Conservation (phyloP, 352 stramenopile genomes). For the Globisporangium lucens region DNA sequence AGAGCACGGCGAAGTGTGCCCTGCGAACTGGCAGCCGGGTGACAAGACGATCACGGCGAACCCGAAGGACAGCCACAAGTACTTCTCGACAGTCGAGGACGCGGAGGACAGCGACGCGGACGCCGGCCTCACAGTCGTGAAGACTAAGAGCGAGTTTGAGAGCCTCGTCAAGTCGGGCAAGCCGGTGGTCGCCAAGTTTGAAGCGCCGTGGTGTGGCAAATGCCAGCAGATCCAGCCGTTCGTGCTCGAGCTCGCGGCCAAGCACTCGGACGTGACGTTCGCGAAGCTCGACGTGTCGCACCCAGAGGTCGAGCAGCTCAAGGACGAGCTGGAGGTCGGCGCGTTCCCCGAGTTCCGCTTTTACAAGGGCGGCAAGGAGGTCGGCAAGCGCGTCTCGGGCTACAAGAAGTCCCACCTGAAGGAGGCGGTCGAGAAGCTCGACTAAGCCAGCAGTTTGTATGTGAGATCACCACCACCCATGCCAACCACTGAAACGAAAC, state of each 20-base stretch:
- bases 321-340: constrained; percentile 68
- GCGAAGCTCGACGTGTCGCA: constrained; percentile 75
- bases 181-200: constrained; percentile 76
- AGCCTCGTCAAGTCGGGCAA: constrained; percentile 63
- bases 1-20: constrained; percentile 92
- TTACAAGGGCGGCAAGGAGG: constrained; percentile 81
- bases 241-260: constrained; percentile 61
- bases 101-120: constrained; percentile 31
- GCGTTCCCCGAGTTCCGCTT: constrained; percentile 84
- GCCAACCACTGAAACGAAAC: neutral
- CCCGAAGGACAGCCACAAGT: constrained; percentile 77
- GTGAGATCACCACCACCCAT: neutral
- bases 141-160: constrained; percentile 62
- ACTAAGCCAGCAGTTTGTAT: constrained; percentile 17
- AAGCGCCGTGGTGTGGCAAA: constrained; percentile 87
- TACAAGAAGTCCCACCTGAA: constrained; percentile 87
- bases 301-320: constrained; percentile 67
- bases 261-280: constrained; percentile 71
- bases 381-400: constrained; percentile 60
- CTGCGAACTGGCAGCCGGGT: constrained; percentile 91
- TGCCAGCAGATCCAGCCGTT: constrained; percentile 81
- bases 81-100: constrained; percentile 70
- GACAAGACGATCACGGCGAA: constrained; percentile 88
- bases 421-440: constrained; percentile 58
- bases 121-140: constrained; percentile 45